Base-by-base conservation (phyloP, 2,329 filamentous ascomycete genomes). In the Septoria petroselini region DNA sequence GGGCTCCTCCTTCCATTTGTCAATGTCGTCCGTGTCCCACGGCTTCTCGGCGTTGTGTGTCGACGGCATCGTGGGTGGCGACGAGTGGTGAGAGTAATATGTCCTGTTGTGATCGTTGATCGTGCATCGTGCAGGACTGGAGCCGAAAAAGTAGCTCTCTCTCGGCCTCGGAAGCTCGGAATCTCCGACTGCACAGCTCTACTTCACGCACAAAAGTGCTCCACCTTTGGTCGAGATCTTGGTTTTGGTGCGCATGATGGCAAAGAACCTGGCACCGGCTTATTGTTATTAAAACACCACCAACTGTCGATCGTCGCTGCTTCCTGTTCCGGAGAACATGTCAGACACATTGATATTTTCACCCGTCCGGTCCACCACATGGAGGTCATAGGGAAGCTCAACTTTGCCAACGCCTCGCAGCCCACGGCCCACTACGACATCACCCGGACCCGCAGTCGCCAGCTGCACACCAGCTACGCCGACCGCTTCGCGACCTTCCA, bases 21-120 rank as follows among this genome's bases (percentile, higher is more conserved):
- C 91, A 58, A 97, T 88, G 65, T 96, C 93, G 56, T 95, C 91
- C 49, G 91, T 95, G 65, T 96, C 91, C 91, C 91, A 94, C 48
- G 89, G 87, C 71, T 95, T 95, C 2, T 94, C 88, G 60, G 81
- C 85, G 55, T 95, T 86, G 73, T 95, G 83, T 58, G 86, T 95
- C 23, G 88, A 93, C 56, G 90, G 89, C 90, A 95, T 90, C 40
- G 63, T 73, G 65, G 40, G 14, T 39, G 27, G 27, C 23, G 25
- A 40, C 35, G 21, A 25, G 38, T 41, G 38, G 3, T 12, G 21
- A 23, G 38, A 14, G n/a, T n/a, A n/a, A n/a, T n/a, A n/a, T n/a
- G n/a, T n/a, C n/a, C n/a, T n/a, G n/a, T n/a, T n/a, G n/a, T n/a
- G n/a, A n/a, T n/a, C n/a, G n/a, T n/a, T n/a, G n/a, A n/a, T n/a